Evolutionary conservation across 2,329 filamentous ascomycete species (phyloP).

Genomic region (Scorias spongiosa): DNA sequence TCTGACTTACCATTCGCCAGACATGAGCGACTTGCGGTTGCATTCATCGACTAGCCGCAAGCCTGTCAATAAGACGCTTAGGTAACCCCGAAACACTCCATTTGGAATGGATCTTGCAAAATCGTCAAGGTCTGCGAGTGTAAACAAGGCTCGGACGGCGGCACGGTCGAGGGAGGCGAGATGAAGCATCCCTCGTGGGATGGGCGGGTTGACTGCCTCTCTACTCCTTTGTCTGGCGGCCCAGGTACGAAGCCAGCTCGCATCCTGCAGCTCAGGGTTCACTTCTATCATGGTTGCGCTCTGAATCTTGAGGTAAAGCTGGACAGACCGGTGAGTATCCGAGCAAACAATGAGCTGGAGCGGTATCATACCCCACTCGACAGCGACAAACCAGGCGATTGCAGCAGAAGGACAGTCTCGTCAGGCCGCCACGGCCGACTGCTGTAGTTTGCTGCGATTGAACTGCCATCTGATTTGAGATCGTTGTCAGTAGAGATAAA

Average conservation of each 20-base stretch:
- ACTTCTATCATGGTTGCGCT: constrained; percentile 38
- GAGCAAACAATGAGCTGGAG: not conserved
- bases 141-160: constrained; percentile 24
- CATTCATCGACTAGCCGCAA: constrained; percentile 25
- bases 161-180: constrained; percentile 8
- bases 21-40: constrained; percentile 30
- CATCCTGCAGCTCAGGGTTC: constrained; percentile 39
- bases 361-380: constrained; percentile 12
- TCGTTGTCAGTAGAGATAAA: constrained; percentile 2
- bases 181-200: constrained; percentile 23
- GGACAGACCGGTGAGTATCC: constrained; percentile 1
- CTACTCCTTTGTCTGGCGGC: constrained; percentile 32
- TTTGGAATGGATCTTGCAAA: constrained; percentile 21
- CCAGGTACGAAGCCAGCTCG: constrained; percentile 37
- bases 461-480: not conserved
- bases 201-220: constrained; percentile 35
- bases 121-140: constrained; percentile 30
- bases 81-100: constrained; percentile 28
- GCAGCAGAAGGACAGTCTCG: constrained; percentile 17
- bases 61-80: constrained; percentile 29
- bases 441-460: not conserved
- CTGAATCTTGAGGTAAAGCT: constrained; percentile 21
- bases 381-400: constrained; percentile 17
- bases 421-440: constrained; percentile 14
- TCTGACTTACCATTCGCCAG: constrained; percentile 24